Evolutionary conservation across 1,284 basidiomycete species (phyloP).

Genomic region (Irpex sp.): DNA sequence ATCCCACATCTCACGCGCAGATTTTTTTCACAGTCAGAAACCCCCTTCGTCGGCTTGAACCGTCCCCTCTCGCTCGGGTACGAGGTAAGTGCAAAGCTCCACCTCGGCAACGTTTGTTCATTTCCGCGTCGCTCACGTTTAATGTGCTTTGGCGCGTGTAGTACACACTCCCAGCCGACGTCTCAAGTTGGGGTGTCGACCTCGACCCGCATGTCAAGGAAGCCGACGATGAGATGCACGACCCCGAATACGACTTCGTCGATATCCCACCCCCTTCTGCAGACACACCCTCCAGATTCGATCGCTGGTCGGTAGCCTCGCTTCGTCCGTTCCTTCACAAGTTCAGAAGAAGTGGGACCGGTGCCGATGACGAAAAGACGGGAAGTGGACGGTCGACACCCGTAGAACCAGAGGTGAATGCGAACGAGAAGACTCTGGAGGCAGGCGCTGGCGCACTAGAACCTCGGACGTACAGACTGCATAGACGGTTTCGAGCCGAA

Average conservation of each 20-base stretch:
- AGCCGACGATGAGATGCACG: slow-evolving; percentile 32
- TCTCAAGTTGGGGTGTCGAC: slow-evolving; percentile 26
- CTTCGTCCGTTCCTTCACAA: background rate
- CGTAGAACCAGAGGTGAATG: background rate
- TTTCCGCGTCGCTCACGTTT: background rate
- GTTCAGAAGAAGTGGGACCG: background rate
- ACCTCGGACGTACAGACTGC: background rate
- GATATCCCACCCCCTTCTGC: background rate
- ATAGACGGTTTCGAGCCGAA: slow-evolving; percentile 18
- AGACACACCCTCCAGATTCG: background rate
- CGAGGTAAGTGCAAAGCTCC: slow-evolving; percentile 17
- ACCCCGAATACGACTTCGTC: slow-evolving; percentile 23
- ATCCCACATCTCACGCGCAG: background rate
- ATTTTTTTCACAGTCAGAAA: slow-evolving; percentile 18
- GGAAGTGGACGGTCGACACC: background rate
- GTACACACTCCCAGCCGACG: slow-evolving; percentile 28
- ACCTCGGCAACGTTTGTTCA: background rate
- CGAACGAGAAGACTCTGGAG: background rate
- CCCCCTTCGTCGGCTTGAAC: slow-evolving; percentile 25
- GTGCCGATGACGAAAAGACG: background rate
- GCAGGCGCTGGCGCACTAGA: background rate
- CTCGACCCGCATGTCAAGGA: slow-evolving; percentile 29
- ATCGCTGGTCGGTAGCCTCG: background rate
- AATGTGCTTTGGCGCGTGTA: slow-evolving; percentile 9
- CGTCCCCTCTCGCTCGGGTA: slow-evolving; percentile 27